Evolutionary conservation across 1,139 yeast species (phyloP).

Genomic region (Pichia sp.): DNA sequence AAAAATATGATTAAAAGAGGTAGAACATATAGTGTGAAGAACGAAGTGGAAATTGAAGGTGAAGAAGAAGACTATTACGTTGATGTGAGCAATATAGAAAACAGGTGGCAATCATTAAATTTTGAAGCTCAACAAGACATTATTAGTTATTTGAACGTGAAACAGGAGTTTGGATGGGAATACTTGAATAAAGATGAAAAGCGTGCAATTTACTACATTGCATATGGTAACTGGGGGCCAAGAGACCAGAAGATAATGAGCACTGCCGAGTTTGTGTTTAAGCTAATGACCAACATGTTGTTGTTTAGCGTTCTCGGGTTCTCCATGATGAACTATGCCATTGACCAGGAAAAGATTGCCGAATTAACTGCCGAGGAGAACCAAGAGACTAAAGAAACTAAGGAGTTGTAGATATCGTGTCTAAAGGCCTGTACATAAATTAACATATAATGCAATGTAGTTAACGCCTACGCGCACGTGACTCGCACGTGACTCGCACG

Average conservation of each 20-base stretch:
- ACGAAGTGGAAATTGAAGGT: constrained; percentile 1
- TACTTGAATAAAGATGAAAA: constrained; percentile 49
- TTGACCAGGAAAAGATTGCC: constrained; percentile 22
- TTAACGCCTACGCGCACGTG: too few species aligned
- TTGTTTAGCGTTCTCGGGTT: constrained; percentile 31
- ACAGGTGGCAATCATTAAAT: constrained; percentile 52
- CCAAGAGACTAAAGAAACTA: too few species aligned
- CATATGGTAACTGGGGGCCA: constrained; percentile 62
- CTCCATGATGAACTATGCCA: constrained; percentile 27
- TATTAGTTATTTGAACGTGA: constrained; percentile 50
- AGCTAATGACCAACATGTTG: constrained; percentile 27
- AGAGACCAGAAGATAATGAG: constrained; percentile 31
- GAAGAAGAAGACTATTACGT: constrained; percentile 30
- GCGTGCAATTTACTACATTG: constrained; percentile 52
- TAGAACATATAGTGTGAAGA: not conserved
- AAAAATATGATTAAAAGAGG: not conserved
- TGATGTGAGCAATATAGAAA: constrained; percentile 37
- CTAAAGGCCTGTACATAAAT: too few species aligned
- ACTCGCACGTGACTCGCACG: too few species aligned
- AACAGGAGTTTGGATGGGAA: constrained; percentile 56
- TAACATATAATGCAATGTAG: too few species aligned
- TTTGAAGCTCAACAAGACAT: constrained; percentile 54
- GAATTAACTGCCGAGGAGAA: constrained; percentile 13
- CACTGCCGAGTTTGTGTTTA: constrained; percentile 29
- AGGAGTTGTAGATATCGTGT: too few species aligned